Evolutionary conservation across 2,329 filamentous ascomycete species (phyloP), one percentile per base, ranked within the genome.

Genomic region (Grosmannia clavigera): DNA sequence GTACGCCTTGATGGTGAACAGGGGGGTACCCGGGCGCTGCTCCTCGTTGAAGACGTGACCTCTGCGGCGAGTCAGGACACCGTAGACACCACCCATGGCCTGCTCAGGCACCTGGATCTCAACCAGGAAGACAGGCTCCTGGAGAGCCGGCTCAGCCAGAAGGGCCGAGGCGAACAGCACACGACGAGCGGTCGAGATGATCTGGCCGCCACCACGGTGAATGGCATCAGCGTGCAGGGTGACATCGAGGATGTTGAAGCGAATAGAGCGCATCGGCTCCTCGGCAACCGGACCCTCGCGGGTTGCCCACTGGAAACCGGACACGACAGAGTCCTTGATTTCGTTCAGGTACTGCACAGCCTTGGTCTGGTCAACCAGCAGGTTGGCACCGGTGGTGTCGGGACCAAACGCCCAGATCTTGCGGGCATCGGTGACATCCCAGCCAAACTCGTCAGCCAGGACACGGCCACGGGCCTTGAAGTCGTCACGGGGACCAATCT

Each of bases 321-420:
- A 97, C 73, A 97, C 92, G 70, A 97, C 87, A 64, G 92, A 97
- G 75, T 99, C 94, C 89, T 99, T 99, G 86, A 99, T 99, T 89
- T 99, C 94, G 82, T 90, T 94, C 73, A 99, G 85, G 87, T 97
- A 99, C 83, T 99, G 94, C 68, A 99, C 94, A 70, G 94, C 94
- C 90, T 97, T 99, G 84, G 92, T 96, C 87, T 97, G 94, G 80
- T 99, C 94, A 73, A 99, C 86, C 70, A 99, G 82, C 84, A 99
- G 81, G 86, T 99, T 99, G 84, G 94, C 87, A 77, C 94, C 94
- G 73, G 82, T 94, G 75, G 91, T 95, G 78, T 99, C 94, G 71
- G 94, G 94, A 78, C 94, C 94, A 81, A 99, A 99, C 76, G 90
- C 95, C 94, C 94, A 99, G 78, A 99, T 99, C 90, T 99, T 99